phyloP scores from a whole-genome alignment of 345 rosid genomes.

The Cardamine chenopodiifolia region DNA sequence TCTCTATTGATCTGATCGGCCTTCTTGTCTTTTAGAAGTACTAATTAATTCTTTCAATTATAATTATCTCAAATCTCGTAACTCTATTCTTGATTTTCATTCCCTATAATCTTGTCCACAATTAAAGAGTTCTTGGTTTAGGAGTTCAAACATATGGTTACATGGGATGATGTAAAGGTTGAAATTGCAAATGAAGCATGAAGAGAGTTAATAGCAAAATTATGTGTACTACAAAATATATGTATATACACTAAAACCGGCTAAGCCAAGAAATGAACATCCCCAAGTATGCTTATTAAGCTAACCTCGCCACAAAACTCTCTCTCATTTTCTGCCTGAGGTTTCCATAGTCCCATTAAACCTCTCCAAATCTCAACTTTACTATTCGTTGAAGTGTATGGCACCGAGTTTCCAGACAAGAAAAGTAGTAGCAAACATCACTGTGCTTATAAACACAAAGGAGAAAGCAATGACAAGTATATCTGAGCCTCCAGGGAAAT shows the following conservation, averaged over 20 bases:
- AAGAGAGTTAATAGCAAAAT: slow-evolving; percentile 13
- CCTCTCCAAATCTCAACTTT: slow-evolving; percentile 30
- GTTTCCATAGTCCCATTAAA: background rate
- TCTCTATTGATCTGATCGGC: background rate
- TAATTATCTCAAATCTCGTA: background rate
- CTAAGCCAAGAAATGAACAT: background rate
- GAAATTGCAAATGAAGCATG: background rate
- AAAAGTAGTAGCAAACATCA: slow-evolving; percentile 88
- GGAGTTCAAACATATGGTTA: background rate
- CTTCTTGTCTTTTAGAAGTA: background rate
- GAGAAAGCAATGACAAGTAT: slow-evolving; percentile 69
- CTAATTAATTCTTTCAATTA: background rate
- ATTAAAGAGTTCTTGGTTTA: background rate
- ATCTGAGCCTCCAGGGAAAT: slow-evolving; percentile 76
- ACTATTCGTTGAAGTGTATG: slow-evolving; percentile 80
- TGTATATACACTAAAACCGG: slow-evolving; percentile 13
- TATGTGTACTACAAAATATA: slow-evolving; percentile 11
- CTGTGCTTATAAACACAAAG: slow-evolving; percentile 77
- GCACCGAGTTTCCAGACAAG: slow-evolving; percentile 91
- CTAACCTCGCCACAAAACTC: background rate
- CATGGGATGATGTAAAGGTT: background rate
- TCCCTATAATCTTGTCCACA: background rate
- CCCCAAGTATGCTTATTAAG: background rate
- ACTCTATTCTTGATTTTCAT: background rate
- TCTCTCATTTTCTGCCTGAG: slow-evolving; percentile 1